Conservation (phyloP, 495 filamentous ascomycete genomes). For the Pyrenula massariospora region DNA sequence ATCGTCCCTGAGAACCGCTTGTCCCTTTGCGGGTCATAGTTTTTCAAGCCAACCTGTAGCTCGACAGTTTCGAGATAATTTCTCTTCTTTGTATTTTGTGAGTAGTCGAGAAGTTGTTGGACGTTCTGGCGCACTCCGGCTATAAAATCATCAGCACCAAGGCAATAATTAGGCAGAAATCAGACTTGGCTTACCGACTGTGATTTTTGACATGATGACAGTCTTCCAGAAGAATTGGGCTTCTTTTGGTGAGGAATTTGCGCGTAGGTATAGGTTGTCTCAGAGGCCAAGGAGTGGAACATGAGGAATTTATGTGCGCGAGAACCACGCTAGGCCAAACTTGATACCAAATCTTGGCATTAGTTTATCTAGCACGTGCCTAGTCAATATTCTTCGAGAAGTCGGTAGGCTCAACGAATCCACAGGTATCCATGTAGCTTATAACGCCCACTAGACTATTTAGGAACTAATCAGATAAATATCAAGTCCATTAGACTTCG, state of each 20-base stretch:
- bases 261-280: conserved; percentile 32
- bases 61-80: conserved; percentile 93
- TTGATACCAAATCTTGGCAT: neutral
- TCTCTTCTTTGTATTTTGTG: conserved; percentile 93
- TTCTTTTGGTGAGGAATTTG: conserved; percentile 65
- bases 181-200: conserved; percentile 55
- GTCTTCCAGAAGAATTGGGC: conserved; percentile 44
- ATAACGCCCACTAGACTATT: too few relatives aligned
- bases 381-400: too few relatives aligned
- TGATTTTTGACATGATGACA: conserved; percentile 74
- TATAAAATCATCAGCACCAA: conserved; percentile 21
- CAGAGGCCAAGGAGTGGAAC: too few relatives aligned
- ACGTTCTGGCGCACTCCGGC: conserved; percentile 96
- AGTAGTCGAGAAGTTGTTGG: conserved; percentile 82
- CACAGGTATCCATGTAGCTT: too few relatives aligned
- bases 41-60: conserved; percentile 99
- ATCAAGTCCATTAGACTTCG: too few relatives aligned
- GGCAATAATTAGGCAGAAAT: conserved; percentile 12
- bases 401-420: too few relatives aligned
- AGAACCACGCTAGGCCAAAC: neutral
- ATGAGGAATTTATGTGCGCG: too few relatives aligned
- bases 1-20: conserved; percentile 99
- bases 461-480: too few relatives aligned
- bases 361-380: too few relatives aligned
- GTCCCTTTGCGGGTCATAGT: conserved; percentile 99